Evolutionary conservation across 1,139 yeast species (phyloP).

Genomic region (Suhomyces atakaporum): DNA sequence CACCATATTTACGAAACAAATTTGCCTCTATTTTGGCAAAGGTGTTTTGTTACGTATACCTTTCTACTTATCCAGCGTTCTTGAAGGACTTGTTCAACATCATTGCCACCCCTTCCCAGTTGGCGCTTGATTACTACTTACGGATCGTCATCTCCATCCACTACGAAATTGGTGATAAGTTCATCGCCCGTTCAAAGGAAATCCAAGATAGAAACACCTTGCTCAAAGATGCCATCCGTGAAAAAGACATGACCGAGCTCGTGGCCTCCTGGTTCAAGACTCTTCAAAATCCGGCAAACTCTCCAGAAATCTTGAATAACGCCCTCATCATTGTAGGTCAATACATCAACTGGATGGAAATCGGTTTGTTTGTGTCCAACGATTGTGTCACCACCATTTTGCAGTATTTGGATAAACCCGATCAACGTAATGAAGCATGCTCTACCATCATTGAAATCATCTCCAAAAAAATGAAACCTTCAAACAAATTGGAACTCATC

Average conservation of each 20-base stretch:
- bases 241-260: constrained; percentile 68
- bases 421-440: constrained; percentile 61
- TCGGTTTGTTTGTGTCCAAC: constrained; percentile 70
- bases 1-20: constrained; percentile 73
- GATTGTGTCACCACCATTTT: constrained; percentile 65
- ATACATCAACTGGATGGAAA: constrained; percentile 95
- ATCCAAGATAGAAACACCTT: constrained; percentile 64
- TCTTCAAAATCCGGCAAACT: constrained; percentile 35
- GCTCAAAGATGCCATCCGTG: constrained; percentile 81
- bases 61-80: constrained; percentile 62
- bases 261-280: constrained; percentile 70
- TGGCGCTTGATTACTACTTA: constrained; percentile 74
- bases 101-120: constrained; percentile 35
- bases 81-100: constrained; percentile 62
- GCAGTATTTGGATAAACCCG: constrained; percentile 53
- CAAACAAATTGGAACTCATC: constrained; percentile 79
- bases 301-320: constrained; percentile 55
- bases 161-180: constrained; percentile 90
- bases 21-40: constrained; percentile 72
- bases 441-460: constrained; percentile 78
- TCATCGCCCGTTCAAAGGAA: constrained; percentile 67
- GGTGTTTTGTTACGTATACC: constrained; percentile 68
- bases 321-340: constrained; percentile 75
- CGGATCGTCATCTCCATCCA: constrained; percentile 77
- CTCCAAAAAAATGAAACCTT: constrained; percentile 88